A percentile compares a stretch with the other conserved stretches of the same genome.
phyloP scores from a whole-genome alignment of 1,284 basidiomycete genomes.

The Hemileia vastatrix region DNA sequence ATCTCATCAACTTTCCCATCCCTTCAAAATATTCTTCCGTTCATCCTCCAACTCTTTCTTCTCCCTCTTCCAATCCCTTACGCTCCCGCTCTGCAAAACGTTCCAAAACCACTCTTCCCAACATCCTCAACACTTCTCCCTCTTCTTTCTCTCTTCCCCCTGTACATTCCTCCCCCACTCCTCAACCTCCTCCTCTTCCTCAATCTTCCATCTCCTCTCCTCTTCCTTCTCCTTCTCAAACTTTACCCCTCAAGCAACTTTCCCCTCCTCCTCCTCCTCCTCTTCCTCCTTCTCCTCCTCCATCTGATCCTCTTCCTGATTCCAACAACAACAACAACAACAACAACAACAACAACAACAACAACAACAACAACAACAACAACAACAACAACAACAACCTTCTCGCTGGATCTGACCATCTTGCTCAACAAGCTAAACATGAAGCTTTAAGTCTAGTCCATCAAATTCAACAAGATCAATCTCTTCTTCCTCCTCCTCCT shows the following conservation, averaged over 20 bases:
- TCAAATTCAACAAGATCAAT: no score
- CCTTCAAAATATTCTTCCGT: neutral
- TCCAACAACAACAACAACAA: neutral
- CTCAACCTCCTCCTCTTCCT: neutral
- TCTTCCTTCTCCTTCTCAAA: neutral
- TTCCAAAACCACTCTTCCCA: neutral
- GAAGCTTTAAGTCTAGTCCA: constrained; percentile 12
- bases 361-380: neutral
- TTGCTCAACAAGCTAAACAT: constrained; percentile 1
- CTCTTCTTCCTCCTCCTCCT: no score
- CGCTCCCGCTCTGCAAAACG: constrained; percentile 10
- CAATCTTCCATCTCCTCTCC: neutral
- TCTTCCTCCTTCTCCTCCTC: neutral
- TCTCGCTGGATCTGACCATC: constrained; percentile 8
- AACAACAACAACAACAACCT: neutral
- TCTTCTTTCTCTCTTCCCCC: constrained; percentile 4
- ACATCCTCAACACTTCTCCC: constrained; percentile 16
- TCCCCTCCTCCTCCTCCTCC: neutral
- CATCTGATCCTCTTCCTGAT: neutral
- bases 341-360: neutral
- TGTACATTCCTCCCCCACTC: neutral
- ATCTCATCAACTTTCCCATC: constrained; percentile 6
- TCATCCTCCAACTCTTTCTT: neutral
- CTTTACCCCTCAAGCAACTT: neutral
- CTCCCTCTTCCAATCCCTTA: neutral